Conservation (phyloP, 768 basidiomycete genomes). For the Tylopilus sp. region DNA sequence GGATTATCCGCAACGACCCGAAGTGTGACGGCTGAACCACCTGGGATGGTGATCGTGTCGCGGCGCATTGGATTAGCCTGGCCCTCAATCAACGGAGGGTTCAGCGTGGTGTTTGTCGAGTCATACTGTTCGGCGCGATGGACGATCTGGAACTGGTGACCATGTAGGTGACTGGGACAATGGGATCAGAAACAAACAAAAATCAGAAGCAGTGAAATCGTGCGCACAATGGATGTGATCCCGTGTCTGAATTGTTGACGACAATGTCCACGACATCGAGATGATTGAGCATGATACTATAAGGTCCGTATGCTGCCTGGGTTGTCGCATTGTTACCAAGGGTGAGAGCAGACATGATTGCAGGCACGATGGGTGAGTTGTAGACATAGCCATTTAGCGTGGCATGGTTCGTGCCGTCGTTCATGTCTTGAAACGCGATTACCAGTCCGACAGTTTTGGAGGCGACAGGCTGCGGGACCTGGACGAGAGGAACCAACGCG, state of each 20-base stretch:
- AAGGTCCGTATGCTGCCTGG: constrained; percentile 73
- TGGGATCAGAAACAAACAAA: background rate
- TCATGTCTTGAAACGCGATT: constrained; percentile 79
- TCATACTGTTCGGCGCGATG: constrained; percentile 67
- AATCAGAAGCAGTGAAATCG: constrained; percentile 22
- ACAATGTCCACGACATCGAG: constrained; percentile 76
- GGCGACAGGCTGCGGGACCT: constrained; percentile 45
- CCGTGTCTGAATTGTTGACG: constrained; percentile 65
- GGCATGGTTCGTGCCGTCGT: constrained; percentile 82
- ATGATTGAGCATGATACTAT: constrained; percentile 72
- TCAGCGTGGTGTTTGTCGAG: constrained; percentile 68
- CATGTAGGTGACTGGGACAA: constrained; percentile 78
- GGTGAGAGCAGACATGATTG: constrained; percentile 70
- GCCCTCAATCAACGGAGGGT: constrained; percentile 75
- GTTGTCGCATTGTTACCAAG: constrained; percentile 72
- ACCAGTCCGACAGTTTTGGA: constrained; percentile 67
- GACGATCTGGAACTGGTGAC: constrained; percentile 83
- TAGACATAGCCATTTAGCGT: constrained; percentile 71
- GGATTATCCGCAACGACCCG: constrained; percentile 89
- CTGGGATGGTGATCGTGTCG: constrained; percentile 80
- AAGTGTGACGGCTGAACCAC: constrained; percentile 64
- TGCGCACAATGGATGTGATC: constrained; percentile 85
- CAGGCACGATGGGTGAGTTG: constrained; percentile 68
- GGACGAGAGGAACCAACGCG: constrained; percentile 58
- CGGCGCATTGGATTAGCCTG: constrained; percentile 89